A percentile compares a stretch with the other conserved stretches of the same genome.
phyloP scores from a whole-genome alignment of 2,329 filamentous ascomycete species.

The Diaporthe batatas region DNA sequence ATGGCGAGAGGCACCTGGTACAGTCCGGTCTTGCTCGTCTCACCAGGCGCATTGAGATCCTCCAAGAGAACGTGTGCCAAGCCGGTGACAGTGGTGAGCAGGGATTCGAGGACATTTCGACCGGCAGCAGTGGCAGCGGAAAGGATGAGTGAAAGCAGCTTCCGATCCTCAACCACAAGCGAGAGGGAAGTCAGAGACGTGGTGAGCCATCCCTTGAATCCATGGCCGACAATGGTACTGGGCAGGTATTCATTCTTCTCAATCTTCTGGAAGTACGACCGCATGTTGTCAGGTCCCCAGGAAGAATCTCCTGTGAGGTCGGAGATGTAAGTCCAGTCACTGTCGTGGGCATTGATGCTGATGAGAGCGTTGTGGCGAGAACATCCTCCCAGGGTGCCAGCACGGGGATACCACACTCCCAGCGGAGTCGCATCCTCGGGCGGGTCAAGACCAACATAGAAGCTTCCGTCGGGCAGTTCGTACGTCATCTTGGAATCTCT shows the following conservation, averaged over 20 bases:
- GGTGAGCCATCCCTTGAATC: conserved; percentile 63
- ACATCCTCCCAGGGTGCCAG: conserved; percentile 47
- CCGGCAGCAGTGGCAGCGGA: conserved; percentile 37
- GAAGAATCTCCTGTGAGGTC: conserved; percentile 62
- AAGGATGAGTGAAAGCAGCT: conserved; percentile 50
- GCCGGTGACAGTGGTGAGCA: conserved; percentile 35
- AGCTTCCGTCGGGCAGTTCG: conserved; percentile 35
- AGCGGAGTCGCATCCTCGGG: conserved; percentile 47
- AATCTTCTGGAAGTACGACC: conserved; percentile 60
- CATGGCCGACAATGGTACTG: conserved; percentile 57
- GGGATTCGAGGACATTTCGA: conserved; percentile 22
- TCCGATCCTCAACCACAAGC: conserved; percentile 60
- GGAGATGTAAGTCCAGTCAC: conserved; percentile 63
- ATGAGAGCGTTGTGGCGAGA: conserved; percentile 64
- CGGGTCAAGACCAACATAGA: conserved; percentile 43
- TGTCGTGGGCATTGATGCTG: conserved; percentile 61
- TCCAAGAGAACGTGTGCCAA: conserved; percentile 35
- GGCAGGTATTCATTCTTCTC: conserved; percentile 56
- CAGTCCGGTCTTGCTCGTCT: conserved; percentile 15
- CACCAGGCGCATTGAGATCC: conserved; percentile 46
- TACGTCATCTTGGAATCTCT: conserved; percentile 34
- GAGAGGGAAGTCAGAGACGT: conserved; percentile 52
- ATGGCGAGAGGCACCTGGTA: conserved; percentile 59
- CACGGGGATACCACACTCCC: conserved; percentile 49
- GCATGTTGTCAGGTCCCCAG: conserved; percentile 63